phyloP scores from a whole-genome alignment of 2,329 filamentous ascomycete genomes.

The Exophiala alcalophila region DNA sequence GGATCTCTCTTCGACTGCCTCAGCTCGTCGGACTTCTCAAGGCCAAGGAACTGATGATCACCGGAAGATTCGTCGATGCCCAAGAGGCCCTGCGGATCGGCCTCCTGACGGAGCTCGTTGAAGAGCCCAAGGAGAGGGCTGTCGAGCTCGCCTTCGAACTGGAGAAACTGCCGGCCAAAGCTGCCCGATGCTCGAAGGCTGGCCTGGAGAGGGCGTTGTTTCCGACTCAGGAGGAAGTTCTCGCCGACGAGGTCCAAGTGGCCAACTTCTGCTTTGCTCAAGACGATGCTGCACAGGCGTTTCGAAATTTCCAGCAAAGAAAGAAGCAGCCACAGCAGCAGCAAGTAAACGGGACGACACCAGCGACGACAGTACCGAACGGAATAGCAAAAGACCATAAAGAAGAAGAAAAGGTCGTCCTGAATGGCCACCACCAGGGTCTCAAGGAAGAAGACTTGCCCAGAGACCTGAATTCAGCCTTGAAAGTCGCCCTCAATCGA shows the following conservation, averaged over 20 bases:
- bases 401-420: too few species aligned
- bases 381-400: too few species aligned
- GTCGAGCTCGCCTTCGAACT: slow-evolving; percentile 15
- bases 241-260: slow-evolving; percentile 14
- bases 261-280: slow-evolving; percentile 21
- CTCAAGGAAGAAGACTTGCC: background rate
- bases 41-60: slow-evolving; percentile 14
- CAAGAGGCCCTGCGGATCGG: slow-evolving; percentile 15
- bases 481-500: slow-evolving; percentile 6
- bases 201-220: slow-evolving; percentile 14
- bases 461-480: slow-evolving; percentile 11
- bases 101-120: slow-evolving; percentile 14
- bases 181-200: slow-evolving; percentile 9
- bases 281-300: slow-evolving; percentile 15
- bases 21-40: slow-evolving; percentile 16
- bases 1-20: slow-evolving; percentile 17
- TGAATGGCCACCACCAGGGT: too few species aligned
- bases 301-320: slow-evolving; percentile 11
- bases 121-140: slow-evolving; percentile 15
- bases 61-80: slow-evolving; percentile 10
- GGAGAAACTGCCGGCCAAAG: slow-evolving; percentile 11
- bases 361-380: too few species aligned
- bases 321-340: slow-evolving; percentile 1
- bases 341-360: background rate
- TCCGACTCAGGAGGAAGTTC: slow-evolving; percentile 13